phyloP scores from a whole-genome alignment of 805 yeast species.

The Yamadazyma takamatsuzukensis region DNA sequence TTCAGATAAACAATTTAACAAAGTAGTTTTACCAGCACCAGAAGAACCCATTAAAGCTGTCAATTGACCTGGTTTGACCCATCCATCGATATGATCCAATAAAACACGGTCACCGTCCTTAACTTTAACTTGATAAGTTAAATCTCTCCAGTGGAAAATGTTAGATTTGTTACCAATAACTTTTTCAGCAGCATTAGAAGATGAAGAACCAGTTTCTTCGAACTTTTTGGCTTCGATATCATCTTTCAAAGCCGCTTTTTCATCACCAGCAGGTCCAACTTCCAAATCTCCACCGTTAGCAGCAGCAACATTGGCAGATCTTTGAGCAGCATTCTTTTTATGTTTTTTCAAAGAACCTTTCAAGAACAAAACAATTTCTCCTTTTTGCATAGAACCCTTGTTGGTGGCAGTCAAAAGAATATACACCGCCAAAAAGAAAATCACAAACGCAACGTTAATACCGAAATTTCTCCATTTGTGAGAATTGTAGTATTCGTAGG shows the following conservation, averaged over 20 bases:
- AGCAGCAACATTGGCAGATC: constrained; percentile 13
- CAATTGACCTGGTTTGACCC: constrained; percentile 78
- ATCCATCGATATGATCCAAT: constrained; percentile 49
- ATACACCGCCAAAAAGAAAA: constrained; percentile 33
- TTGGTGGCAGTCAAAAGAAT: constrained; percentile 10
- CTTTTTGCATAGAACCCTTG: constrained; percentile 28
- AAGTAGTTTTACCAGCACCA: constrained; percentile 82
- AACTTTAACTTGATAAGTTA: constrained; percentile 34
- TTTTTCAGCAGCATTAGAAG: constrained; percentile 15
- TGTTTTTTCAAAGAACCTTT: constrained; percentile 29
- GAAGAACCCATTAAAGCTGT: constrained; percentile 84
- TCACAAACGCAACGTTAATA: constrained; percentile 49
- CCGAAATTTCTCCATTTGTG: constrained; percentile 85
- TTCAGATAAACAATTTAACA: constrained; percentile 68
- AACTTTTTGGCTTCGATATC: constrained; percentile 11
- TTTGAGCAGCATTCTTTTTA: constrained; percentile 20
- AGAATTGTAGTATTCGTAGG: constrained; percentile 49
- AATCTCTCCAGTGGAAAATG: constrained; percentile 39
- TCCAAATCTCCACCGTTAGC: constrained; percentile 28
- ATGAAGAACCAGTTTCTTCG: constrained; percentile 21
- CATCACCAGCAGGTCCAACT: constrained; percentile 22
- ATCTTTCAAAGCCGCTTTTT: constrained; percentile 11
- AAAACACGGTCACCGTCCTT: constrained; percentile 34
- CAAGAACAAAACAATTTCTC: constrained; percentile 27
- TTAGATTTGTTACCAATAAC: constrained; percentile 25